phyloP scores from a whole-genome alignment of 805 yeast genomes.

The Saccharomycopsis lassenensis region DNA sequence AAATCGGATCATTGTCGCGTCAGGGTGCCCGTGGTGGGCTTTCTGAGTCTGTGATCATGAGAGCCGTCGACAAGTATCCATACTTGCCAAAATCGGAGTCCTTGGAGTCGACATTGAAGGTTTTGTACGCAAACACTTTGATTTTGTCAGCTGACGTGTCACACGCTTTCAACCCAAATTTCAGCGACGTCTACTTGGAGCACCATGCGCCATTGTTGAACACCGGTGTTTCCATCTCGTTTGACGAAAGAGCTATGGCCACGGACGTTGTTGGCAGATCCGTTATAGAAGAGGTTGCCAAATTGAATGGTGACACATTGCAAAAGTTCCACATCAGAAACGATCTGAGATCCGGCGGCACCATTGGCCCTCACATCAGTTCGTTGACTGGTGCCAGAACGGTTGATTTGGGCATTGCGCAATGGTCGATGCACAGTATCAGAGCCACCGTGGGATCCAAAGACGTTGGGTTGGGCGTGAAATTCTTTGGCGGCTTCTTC shows the following conservation, averaged over 20 bases:
- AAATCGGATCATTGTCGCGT: conserved; percentile 69
- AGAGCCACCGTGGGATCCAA: conserved; percentile 71
- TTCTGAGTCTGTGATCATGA: conserved; percentile 49
- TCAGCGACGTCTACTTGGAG: conserved; percentile 55
- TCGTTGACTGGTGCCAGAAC: conserved; percentile 63
- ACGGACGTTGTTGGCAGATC: conserved; percentile 70
- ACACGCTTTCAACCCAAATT: conserved; percentile 77
- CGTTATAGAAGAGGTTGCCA: conserved; percentile 58
- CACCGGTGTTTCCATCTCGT: conserved; percentile 57
- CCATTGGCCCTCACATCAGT: conserved; percentile 69
- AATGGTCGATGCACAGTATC: conserved; percentile 77
- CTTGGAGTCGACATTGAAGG: conserved; percentile 23
- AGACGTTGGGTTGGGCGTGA: conserved; percentile 65
- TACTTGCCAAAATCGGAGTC: conserved; percentile 20
- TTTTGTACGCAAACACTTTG: conserved; percentile 62
- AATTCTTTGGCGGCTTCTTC: conserved; percentile 63
- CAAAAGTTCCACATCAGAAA: conserved; percentile 85
- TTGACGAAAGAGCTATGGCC: conserved; percentile 77
- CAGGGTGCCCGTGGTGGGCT: conserved; percentile 78
- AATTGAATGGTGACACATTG: conserved; percentile 47
- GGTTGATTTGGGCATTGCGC: conserved; percentile 74
- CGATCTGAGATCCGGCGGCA: conserved; percentile 78
- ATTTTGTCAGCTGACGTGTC: conserved; percentile 77
- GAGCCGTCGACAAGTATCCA: conserved; percentile 33
- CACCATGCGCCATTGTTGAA: conserved; percentile 75